Conservation (phyloP, 2,329 filamentous ascomycete genomes). For the Phyllosticta citribraziliensis region DNA sequence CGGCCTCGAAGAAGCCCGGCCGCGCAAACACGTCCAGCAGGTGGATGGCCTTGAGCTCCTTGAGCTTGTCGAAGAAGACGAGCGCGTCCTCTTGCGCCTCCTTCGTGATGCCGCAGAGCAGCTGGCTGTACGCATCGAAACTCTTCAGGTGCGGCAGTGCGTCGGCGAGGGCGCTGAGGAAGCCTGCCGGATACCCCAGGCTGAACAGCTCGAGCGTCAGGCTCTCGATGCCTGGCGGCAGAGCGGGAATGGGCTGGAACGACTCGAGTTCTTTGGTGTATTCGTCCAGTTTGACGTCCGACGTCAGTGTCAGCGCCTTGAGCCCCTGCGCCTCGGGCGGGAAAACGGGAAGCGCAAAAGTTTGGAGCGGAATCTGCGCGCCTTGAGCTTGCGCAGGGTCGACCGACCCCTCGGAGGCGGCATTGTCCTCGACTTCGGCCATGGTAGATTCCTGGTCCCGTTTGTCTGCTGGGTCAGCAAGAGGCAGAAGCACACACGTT, state of each 20-base stretch:
- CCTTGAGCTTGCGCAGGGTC: slow-evolving; percentile 24
- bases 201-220: slow-evolving; percentile 41
- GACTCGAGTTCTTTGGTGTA: slow-evolving; percentile 32
- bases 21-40: slow-evolving; percentile 39
- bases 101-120: slow-evolving; percentile 34
- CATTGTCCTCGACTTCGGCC: slow-evolving; percentile 3
- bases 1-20: slow-evolving; percentile 29
- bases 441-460: neutral
- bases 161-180: slow-evolving; percentile 31
- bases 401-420: slow-evolving; percentile 5
- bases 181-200: slow-evolving; percentile 37
- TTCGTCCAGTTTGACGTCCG: slow-evolving; percentile 38
- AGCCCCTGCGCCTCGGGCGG: slow-evolving; percentile 34
- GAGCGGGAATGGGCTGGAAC: slow-evolving; percentile 10
- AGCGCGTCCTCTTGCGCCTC: slow-evolving; percentile 31
- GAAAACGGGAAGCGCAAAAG: slow-evolving; percentile 37
- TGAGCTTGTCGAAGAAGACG: slow-evolving; percentile 29
- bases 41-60: slow-evolving; percentile 32
- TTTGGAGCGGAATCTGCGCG: slow-evolving; percentile 38
- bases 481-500: neutral
- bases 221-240: slow-evolving; percentile 32
- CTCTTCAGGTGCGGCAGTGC: slow-evolving; percentile 32
- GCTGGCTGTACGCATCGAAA: slow-evolving; percentile 37
- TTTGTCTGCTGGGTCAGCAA: neutral
- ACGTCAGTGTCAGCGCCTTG: slow-evolving; percentile 38